Percentiles rank a stretch among this genome's conserved stretches.
Conservation (phyloP, 805 yeast species). For the Naumovozyma dairenensis region DNA sequence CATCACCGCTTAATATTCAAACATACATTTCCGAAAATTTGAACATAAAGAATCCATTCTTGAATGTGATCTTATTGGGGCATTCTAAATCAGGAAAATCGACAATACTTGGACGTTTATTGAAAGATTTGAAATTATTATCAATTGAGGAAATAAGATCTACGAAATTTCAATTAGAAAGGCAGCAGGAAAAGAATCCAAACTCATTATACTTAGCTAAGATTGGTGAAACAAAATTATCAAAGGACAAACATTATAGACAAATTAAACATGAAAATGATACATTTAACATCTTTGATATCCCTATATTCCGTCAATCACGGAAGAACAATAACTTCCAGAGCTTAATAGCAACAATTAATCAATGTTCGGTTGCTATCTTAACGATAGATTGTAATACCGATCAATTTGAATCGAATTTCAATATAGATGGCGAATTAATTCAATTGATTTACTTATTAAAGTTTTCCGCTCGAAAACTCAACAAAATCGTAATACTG, state of each 20-base stretch:
- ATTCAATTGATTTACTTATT: slow-evolving; percentile 6
- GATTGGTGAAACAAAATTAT: slow-evolving; percentile 6
- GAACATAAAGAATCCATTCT: neutral
- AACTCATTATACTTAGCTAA: slow-evolving; percentile 1
- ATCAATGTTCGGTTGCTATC: slow-evolving; percentile 1
- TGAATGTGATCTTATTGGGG: slow-evolving; percentile 6
- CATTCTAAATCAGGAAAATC: slow-evolving; percentile 11
- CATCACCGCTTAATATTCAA: slow-evolving; percentile 1
- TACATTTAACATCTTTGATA: too few species aligned
- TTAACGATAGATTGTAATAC: slow-evolving; percentile 9
- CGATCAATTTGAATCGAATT: slow-evolving; percentile 10
- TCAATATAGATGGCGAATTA: slow-evolving; percentile 9
- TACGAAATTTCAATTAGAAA: slow-evolving; percentile 3
- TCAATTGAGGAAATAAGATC: slow-evolving; percentile 7
- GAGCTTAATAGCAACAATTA: neutral
- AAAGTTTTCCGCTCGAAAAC: too few species aligned
- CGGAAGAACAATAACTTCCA: neutral
- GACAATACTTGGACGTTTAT: slow-evolving; percentile 9
- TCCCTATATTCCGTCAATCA: slow-evolving; percentile 4
- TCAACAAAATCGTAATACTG: slow-evolving; percentile 5
- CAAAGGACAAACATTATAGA: neutral
- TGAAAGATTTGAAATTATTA: slow-evolving; percentile 5
- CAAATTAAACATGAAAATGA: too few species aligned
- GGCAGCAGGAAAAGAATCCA: neutral
- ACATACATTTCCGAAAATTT: slow-evolving; percentile 2